Evolutionary conservation across 257 asterid genomes (phyloP), one percentile per base, ranked within the genome.

Genomic region (Capsicum pubescens): DNA sequence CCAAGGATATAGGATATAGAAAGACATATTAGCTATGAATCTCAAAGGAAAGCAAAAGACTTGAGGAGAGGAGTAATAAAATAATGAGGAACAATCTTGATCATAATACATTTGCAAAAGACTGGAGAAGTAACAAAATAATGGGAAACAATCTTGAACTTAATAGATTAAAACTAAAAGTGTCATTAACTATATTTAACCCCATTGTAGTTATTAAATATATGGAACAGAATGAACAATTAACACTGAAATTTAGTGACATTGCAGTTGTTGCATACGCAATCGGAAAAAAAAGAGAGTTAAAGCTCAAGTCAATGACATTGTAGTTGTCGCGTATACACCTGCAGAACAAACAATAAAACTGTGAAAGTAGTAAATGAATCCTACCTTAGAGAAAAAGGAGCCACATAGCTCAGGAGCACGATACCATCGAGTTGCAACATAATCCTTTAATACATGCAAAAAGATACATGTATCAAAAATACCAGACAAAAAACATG

Each of bases 321-420:
- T 50, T 74, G 42, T 54, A 48, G 60, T 74, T 19, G 60, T 74
- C 21, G 80, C 42, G 50, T 71, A 44, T 2, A 71, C 36, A 71
- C 79, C 35, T 17, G 36, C 16, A 79, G 70, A 57, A 42, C 42
- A 72, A 42, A 63, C 72, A 60, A 80, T 5, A 59, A 80, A 26
- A 60, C 55, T 39, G 0, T 9, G 54, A 15, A 79, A 56, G 61
- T 36, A 6, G 8, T 10, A 8, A 67, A 58, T 57, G 60, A 44
- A 67, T 86, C 97, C 92, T 94, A 95, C 99, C 89, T 95, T 95
- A 17, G 99, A 94, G 90, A 95, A 95, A 87, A 95, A 95, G 78
- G 99, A 95, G 70, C 99, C 99, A 64, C 99, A 95, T 84, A 94
- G 88, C 89, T 95, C 99, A 55, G 99, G 99, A 87, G 99, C 99